These are phyloP conservation scores for Hypericum androsaemum DNA, from an alignment of 345 rosid genomes.

Conservation along the genomic window DNA sequence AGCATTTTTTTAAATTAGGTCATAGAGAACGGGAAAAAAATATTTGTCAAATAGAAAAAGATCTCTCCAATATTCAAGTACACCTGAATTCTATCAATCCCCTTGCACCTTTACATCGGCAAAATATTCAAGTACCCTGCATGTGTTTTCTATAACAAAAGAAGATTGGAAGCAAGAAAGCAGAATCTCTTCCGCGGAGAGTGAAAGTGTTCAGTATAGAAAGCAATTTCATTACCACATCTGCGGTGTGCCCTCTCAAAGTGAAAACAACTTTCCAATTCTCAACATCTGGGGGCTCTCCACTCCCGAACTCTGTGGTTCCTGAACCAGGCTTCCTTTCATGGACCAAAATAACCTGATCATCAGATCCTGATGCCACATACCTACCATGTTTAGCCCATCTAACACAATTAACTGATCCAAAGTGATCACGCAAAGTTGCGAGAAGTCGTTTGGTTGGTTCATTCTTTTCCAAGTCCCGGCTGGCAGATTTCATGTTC, in stretches of 20 bases:
- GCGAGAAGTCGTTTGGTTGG: conserved; percentile 77
- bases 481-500: conserved; percentile 79
- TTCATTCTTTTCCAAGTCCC: conserved; percentile 47
- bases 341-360: conserved; percentile 81
- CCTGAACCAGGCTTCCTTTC: conserved; percentile 98
- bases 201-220: not conserved
- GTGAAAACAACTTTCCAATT: conserved; percentile 99
- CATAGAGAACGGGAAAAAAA: no score
- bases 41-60: no score
- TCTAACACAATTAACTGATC: conserved; percentile 97
- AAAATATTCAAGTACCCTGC: no score
- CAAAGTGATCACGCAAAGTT: conserved; percentile 94
- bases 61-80: no score
- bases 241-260: conserved; percentile 94
- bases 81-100: no score
- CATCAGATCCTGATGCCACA: conserved; percentile 95
- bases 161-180: not conserved
- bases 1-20: no score
- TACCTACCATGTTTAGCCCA: conserved; percentile 95
- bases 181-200: conserved; percentile 1
- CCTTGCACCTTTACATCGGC: no score
- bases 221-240: conserved; percentile 71
- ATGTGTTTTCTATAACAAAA: not conserved
- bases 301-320: conserved; percentile 93
- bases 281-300: conserved; percentile 96